Evolutionary conservation across 768 basidiomycete genomes (phyloP).

Genomic region (Imleria badia): DNA sequence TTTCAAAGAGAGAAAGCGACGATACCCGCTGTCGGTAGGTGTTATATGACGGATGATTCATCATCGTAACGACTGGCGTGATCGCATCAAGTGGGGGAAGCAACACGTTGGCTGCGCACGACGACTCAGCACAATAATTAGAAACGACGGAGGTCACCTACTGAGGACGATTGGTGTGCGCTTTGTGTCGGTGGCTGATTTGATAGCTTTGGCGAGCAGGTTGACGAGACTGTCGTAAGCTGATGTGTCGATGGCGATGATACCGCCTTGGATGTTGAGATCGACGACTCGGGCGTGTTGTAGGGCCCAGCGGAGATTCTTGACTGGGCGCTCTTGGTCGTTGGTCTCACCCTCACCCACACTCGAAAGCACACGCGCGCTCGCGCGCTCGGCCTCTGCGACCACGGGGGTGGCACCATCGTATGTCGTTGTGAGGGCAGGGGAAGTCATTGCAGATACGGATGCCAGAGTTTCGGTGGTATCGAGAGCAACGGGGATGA

Average conservation of each 20-base stretch:
- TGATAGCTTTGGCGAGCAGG: constrained; percentile 60
- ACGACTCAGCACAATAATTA: background rate
- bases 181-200: constrained; percentile 25
- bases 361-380: no score
- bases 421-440: constrained; percentile 56
- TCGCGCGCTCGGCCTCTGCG: constrained; percentile 22
- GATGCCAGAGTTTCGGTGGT: constrained; percentile 42
- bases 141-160: constrained; percentile 26
- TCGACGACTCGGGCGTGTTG: constrained; percentile 63
- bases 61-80: constrained; percentile 73
- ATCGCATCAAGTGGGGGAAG: constrained; percentile 75
- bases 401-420: constrained; percentile 41
- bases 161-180: constrained; percentile 66
- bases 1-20: constrained; percentile 72
- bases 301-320: constrained; percentile 66
- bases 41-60: constrained; percentile 73
- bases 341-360: constrained; percentile 17
- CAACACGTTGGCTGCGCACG: constrained; percentile 63
- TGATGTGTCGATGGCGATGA: constrained; percentile 46
- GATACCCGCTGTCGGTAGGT: constrained; percentile 73
- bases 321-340: constrained; percentile 39
- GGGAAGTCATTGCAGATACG: constrained; percentile 17
- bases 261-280: constrained; percentile 59
- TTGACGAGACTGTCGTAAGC: constrained; percentile 71
- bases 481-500: constrained; percentile 61